These are phyloP conservation scores for Colletotrichum liaoningense DNA, from an alignment of 2,329 filamentous ascomycete species.

Conservation along the genomic window DNA sequence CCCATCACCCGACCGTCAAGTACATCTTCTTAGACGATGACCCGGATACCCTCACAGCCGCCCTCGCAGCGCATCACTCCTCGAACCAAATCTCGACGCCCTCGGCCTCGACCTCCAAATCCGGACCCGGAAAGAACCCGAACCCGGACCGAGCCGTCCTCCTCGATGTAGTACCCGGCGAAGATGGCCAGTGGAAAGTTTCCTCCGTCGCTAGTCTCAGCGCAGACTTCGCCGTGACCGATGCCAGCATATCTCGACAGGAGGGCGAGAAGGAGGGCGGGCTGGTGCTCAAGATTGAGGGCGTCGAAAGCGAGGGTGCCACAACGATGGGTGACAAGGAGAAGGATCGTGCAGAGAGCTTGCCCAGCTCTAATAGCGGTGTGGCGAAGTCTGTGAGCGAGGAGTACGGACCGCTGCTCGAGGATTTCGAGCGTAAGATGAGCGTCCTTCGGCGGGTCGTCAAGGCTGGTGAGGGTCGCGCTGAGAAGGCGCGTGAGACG, in stretches of 20 bases:
- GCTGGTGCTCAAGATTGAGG: slow-evolving; percentile 73
- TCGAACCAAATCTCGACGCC: slow-evolving; percentile 35
- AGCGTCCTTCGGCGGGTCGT: slow-evolving; percentile 63
- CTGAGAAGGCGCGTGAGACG: slow-evolving; percentile 21
- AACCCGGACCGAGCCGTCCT: slow-evolving; percentile 60
- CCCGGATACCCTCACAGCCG: slow-evolving; percentile 77
- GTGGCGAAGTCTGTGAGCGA: slow-evolving; percentile 48
- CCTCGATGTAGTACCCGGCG: slow-evolving; percentile 62
- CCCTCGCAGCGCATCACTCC: slow-evolving; percentile 57
- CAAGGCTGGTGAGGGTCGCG: slow-evolving; percentile 54
- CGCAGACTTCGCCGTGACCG: slow-evolving; percentile 75
- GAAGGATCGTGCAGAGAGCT: slow-evolving; percentile 18
- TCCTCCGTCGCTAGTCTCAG: slow-evolving; percentile 78
- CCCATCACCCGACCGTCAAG: slow-evolving; percentile 86
- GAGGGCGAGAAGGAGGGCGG: slow-evolving; percentile 42
- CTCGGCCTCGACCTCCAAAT: slow-evolving; percentile 42
- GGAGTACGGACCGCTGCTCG: slow-evolving; percentile 63
- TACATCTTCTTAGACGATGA: slow-evolving; percentile 97
- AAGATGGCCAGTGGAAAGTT: slow-evolving; percentile 63
- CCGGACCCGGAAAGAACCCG: slow-evolving; percentile 34
- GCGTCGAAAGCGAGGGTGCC: slow-evolving; percentile 52
- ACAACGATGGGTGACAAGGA: slow-evolving; percentile 34
- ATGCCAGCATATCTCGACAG: slow-evolving; percentile 57
- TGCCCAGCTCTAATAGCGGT: slow-evolving; percentile 43
- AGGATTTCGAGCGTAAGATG: slow-evolving; percentile 71